Percentiles rank a stretch among this genome's conserved stretches.
These are phyloP conservation scores for Phytophthora sansomeana DNA, from an alignment of 352 stramenopile species.

Conservation along the genomic window DNA sequence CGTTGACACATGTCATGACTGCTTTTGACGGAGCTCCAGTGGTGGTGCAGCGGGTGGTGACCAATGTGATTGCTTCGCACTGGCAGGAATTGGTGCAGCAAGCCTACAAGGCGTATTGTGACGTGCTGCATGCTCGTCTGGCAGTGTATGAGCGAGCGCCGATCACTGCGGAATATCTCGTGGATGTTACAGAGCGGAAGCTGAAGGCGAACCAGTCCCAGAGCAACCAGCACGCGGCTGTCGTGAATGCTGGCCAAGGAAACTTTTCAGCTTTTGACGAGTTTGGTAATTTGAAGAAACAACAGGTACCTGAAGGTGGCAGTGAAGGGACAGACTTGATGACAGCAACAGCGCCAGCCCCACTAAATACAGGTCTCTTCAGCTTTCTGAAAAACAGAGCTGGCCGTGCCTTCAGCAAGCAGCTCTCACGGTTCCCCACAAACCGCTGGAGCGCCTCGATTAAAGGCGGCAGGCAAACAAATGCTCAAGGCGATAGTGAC, in stretches of 20 bases:
- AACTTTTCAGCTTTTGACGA: conserved; percentile 80
- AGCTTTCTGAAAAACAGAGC: conserved; percentile 81
- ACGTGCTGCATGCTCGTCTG: conserved; percentile 66
- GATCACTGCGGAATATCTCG: conserved; percentile 69
- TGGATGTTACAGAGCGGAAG: conserved; percentile 79
- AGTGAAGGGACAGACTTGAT: conserved; percentile 7
- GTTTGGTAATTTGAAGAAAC: conserved; percentile 81
- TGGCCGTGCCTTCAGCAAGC: conserved; percentile 69
- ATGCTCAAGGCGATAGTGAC: conserved; percentile 12
- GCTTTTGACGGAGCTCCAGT: conserved; percentile 40
- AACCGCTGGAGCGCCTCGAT: conserved; percentile 34
- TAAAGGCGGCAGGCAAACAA: conserved; percentile 13
- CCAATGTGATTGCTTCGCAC: conserved; percentile 66
- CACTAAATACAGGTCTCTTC: conserved; percentile 79
- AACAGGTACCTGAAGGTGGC: conserved; percentile 27
- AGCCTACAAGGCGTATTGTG: conserved; percentile 66
- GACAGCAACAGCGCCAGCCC: conserved; percentile 10
- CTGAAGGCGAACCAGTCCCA: conserved; percentile 51
- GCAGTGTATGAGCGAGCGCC: conserved; percentile 65
- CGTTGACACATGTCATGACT: conserved; percentile 52
- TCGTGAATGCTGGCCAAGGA: conserved; percentile 67
- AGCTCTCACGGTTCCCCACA: conserved; percentile 60
- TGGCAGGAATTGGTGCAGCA: conserved; percentile 69
- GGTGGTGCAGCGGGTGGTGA: conserved; percentile 67
- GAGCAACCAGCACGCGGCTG: conserved; percentile 44